phyloP scores from a whole-genome alignment of 352 stramenopile species.

The Phytopythium boreale region DNA sequence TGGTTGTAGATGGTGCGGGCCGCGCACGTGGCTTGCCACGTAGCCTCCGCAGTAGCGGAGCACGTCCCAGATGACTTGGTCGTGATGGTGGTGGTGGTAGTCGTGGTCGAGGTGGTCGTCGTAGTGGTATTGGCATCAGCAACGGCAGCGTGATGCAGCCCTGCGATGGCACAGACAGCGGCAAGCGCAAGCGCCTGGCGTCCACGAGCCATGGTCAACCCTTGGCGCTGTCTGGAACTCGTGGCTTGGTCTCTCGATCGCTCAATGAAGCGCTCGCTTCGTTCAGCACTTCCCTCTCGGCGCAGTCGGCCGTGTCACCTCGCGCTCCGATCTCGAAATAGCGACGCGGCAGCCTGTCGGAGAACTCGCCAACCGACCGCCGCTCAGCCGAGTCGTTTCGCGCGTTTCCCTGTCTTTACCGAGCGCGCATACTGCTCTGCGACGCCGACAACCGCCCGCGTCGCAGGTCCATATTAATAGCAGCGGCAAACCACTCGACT shows the following conservation, averaged over 20 bases:
- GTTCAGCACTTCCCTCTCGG: neutral
- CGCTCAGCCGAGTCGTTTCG: neutral
- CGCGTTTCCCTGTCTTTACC: neutral
- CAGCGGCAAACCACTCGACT: no score
- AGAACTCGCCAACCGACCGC: neutral
- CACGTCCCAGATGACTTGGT: slow-evolving; percentile 34
- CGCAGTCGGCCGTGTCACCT: neutral
- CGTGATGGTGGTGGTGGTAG: neutral
- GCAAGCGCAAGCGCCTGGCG: neutral
- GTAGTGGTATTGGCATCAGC: neutral
- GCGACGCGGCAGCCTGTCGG: neutral
- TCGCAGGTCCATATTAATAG: neutral
- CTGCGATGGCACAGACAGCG: neutral
- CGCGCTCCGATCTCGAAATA: neutral
- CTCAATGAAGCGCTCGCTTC: slow-evolving; percentile 4
- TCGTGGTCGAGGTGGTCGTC: neutral
- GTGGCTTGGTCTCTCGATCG: neutral
- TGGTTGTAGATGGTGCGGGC: slow-evolving; percentile 47
- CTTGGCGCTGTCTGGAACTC: neutral
- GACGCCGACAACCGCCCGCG: neutral
- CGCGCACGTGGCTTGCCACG: slow-evolving; percentile 60
- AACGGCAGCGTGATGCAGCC: neutral
- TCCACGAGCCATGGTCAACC: neutral
- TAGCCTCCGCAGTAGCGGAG: slow-evolving; percentile 38
- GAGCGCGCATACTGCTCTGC: neutral